These are phyloP conservation scores for Tremella mesenterica DNA, from an alignment of 768 basidiomycete genomes.

Conservation along the genomic window DNA sequence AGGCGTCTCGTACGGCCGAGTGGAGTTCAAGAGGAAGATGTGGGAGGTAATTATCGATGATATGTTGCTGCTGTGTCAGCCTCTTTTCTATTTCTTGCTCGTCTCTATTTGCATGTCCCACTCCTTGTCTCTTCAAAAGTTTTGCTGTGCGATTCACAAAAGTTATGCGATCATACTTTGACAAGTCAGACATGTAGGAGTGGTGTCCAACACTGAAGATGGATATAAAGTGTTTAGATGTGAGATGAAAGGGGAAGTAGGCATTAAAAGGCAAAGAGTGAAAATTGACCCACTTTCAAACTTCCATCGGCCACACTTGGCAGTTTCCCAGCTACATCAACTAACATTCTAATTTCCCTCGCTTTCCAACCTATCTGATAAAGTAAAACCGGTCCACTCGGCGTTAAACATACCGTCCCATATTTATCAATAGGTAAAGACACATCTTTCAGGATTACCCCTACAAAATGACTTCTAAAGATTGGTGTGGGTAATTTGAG, in stretches of 20 bases:
- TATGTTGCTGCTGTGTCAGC: conserved; percentile 53
- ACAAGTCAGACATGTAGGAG: background rate
- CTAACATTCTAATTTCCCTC: conserved; percentile 81
- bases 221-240: background rate
- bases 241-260: background rate
- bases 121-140: too few species aligned
- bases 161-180: background rate
- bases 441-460: conserved; percentile 70
- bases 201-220: background rate
- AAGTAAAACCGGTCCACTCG: conserved; percentile 78
- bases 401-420: conserved; percentile 71
- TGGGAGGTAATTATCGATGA: conserved; percentile 64
- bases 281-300: conserved; percentile 57
- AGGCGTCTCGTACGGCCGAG: conserved; percentile 55
- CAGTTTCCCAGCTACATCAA: conserved; percentile 76
- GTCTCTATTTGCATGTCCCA: background rate
- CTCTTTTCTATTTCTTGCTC: background rate
- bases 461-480: conserved; percentile 72
- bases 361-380: conserved; percentile 73
- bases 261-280: too few species aligned
- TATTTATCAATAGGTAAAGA: conserved; percentile 45
- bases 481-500: conserved; percentile 24
- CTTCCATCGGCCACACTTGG: conserved; percentile 55
- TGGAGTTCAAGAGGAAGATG: conserved; percentile 70
- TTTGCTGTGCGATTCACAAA: too few species aligned